These are phyloP conservation scores for Fraxinus nigra DNA, from an alignment of 305 asterid species.

Conservation along the genomic window DNA sequence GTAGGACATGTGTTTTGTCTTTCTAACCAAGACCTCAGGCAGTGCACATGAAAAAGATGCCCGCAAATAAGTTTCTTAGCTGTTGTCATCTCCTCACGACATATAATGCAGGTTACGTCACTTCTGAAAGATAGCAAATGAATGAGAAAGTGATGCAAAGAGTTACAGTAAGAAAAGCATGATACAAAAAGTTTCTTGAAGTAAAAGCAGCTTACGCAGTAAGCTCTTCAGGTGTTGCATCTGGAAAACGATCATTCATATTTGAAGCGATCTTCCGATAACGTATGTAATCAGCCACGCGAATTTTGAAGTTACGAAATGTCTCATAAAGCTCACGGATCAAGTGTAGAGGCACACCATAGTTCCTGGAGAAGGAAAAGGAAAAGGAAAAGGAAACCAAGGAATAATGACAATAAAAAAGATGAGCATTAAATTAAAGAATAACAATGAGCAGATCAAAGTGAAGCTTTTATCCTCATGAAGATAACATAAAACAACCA, in stretches of 20 bases:
- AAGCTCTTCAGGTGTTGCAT: slow-evolving; percentile 91
- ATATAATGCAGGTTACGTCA: slow-evolving; percentile 91
- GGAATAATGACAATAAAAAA: neutral
- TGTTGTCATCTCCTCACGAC: slow-evolving; percentile 95
- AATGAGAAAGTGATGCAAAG: neutral
- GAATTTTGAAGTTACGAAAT: slow-evolving; percentile 80
- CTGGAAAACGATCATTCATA: slow-evolving; percentile 93
- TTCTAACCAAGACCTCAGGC: slow-evolving; percentile 96
- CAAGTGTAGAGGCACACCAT: slow-evolving; percentile 94
- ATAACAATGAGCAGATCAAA: neutral
- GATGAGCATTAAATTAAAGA: neutral
- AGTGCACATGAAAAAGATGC: slow-evolving; percentile 92
- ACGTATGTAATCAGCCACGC: slow-evolving; percentile 88
- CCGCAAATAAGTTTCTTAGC: slow-evolving; percentile 91
- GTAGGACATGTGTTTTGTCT: slow-evolving; percentile 96
- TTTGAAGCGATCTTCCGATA: slow-evolving; percentile 90
- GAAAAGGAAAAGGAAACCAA: slow-evolving; percentile 9
- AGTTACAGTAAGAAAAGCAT: neutral
- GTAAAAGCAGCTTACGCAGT: slow-evolving; percentile 46
- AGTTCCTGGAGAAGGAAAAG: slow-evolving; percentile 48
- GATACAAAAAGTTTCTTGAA: neutral
- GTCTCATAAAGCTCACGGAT: slow-evolving; percentile 94
- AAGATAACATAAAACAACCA: neutral
- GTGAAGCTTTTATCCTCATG: neutral
- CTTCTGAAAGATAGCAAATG: slow-evolving; percentile 39